Conservation (phyloP, 257 asterid genomes). For the Jacaranda copaia region DNA sequence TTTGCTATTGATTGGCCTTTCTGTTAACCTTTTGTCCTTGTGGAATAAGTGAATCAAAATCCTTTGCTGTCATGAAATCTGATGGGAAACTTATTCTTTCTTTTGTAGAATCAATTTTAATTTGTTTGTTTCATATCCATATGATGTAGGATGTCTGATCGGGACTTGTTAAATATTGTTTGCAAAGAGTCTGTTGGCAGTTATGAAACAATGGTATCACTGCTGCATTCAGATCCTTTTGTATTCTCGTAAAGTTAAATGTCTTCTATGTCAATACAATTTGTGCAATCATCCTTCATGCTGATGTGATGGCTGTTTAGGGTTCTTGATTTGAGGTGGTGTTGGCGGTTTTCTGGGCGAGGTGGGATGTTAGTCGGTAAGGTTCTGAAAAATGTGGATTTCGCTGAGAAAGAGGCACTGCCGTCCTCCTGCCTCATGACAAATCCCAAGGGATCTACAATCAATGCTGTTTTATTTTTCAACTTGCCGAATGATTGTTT, state of each 20-base stretch:
- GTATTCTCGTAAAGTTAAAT: background rate
- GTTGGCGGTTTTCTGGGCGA: slow-evolving; percentile 25
- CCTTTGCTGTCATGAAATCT: background rate
- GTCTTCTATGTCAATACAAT: background rate
- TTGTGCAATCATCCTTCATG: slow-evolving; percentile 1
- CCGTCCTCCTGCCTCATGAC: background rate
- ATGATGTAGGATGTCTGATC: background rate
- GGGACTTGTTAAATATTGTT: background rate
- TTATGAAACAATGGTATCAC: background rate
- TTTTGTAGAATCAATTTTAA: background rate
- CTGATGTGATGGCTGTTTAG: slow-evolving; percentile 6
- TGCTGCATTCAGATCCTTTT: background rate
- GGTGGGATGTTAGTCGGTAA: background rate
- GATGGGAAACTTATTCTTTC: background rate
- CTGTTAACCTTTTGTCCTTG: background rate
- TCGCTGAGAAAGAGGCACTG: background rate
- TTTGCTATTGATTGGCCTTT: slow-evolving; percentile 11
- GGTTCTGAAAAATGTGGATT: background rate
- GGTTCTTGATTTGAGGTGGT: slow-evolving; percentile 3
- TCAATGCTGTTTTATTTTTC: background rate
- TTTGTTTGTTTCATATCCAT: slow-evolving; percentile 11
- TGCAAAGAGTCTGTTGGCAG: background rate
- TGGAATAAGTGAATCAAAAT: background rate
- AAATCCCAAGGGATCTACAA: background rate
- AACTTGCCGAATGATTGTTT: background rate